Conservation (phyloP, 306 rosid species). For the Glycine soja region DNA sequence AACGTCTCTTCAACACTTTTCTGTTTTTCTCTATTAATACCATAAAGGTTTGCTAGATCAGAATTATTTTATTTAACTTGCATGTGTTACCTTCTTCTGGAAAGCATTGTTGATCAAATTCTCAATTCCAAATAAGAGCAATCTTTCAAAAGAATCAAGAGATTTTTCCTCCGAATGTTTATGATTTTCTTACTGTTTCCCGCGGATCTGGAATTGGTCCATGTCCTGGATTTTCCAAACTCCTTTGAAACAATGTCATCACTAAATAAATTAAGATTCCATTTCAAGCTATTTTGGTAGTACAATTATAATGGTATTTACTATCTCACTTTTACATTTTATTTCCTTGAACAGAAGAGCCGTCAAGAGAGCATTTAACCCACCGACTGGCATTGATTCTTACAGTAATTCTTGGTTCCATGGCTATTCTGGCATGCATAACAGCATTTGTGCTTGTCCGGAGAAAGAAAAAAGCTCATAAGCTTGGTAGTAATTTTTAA, state of each 20-base stretch:
- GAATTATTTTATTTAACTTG: not conserved
- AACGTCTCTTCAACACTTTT: not conserved
- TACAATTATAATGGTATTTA: not conserved
- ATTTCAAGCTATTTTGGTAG: not conserved
- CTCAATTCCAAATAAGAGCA: not conserved
- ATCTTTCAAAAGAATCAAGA: not conserved
- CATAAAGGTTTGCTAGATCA: not conserved
- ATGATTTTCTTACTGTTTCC: not conserved
- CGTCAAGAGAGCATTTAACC: not conserved
- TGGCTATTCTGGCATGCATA: constrained; percentile 8
- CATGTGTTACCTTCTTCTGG: not conserved
- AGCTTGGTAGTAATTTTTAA: constrained; percentile 29
- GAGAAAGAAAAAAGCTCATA: constrained; percentile 31
- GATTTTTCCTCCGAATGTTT: not conserved
- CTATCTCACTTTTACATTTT: not conserved
- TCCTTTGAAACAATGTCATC: not conserved
- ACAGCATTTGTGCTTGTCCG: not conserved
- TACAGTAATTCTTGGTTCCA: not conserved
- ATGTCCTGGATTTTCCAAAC: not conserved
- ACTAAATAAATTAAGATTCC: not conserved
- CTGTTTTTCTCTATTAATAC: not conserved
- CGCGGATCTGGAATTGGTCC: not conserved
- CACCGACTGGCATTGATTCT: not conserved
- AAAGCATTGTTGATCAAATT: not conserved
- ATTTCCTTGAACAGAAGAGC: constrained; percentile 24